Evolutionary conservation across 345 rosid species (phyloP), one percentile per base, ranked within the genome.

Genomic region (Tarenaya hassleriana): DNA sequence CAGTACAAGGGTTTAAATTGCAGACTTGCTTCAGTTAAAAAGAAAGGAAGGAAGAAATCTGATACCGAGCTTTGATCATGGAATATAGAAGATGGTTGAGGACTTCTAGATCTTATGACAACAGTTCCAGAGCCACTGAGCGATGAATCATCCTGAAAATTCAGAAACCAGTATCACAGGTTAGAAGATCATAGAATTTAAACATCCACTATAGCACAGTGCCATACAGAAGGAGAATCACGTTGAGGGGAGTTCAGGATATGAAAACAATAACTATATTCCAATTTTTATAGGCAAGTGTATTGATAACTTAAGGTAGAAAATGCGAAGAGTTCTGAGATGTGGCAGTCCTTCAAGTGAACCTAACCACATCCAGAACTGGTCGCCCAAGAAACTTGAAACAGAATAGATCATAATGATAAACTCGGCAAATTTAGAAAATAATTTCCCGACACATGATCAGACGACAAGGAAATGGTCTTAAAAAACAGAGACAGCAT

Each of bases 121-220:
- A 92, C 82, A 58, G 99, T 92, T 81, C 97, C 98, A 1, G 95
- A 84, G 44, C 77, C 95, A 27, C 79, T 76, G 56, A 61, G 46
- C 37, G 88, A 74, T n/a, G 62, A 72, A 35, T 85, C 94, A 50
- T 92, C 96, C 99, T 92, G 79, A 50, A 69, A n/a, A 73, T 72
- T 70, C 27, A 50, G 67, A 56, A 41, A 69, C 10, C 43, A 55
- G 29, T 24, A 24, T 24, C 29, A 24, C 29, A 24, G 2, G 29
- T 24, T 24, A 2, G 29, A 24, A 24, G n/a, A n/a, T n/a, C n/a
- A n/a, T n/a, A n/a, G n/a, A n/a, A n/a, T n/a, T n/a, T n/a, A n/a
- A n/a, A n/a, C n/a, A n/a, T n/a, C n/a, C n/a, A n/a, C n/a, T n/a
- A n/a, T n/a, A n/a, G n/a, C n/a, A n/a, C n/a, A n/a, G n/a, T n/a